Evolutionary conservation across 129 eudicot genomes (phyloP).

Genomic region (Kitagawia praeruptora): DNA sequence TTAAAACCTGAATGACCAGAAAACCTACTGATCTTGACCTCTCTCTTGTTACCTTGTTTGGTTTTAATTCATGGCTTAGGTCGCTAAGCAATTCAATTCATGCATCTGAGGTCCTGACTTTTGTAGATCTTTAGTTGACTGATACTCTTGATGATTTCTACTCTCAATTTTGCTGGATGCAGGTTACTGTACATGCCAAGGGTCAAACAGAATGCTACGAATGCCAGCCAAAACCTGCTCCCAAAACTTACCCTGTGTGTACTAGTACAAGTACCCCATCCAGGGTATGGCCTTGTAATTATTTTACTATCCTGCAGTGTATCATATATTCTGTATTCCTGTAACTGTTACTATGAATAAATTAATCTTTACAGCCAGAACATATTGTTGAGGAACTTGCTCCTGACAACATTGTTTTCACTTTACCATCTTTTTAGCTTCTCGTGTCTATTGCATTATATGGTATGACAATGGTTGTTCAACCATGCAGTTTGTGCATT

Average conservation of each 20-base stretch:
- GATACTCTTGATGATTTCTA: neutral
- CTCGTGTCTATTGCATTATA: neutral
- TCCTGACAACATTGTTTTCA: no score
- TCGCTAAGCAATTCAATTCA: neutral
- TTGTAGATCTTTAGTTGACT: neutral
- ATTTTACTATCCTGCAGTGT: neutral
- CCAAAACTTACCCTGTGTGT: conserved; percentile 95
- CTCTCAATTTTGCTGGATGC: conserved; percentile 16
- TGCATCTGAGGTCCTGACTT: neutral
- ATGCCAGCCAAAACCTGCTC: conserved; percentile 96
- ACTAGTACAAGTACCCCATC: conserved; percentile 98
- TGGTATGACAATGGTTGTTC: neutral
- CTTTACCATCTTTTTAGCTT: no score
- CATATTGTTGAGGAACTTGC: no score
- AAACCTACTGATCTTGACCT: no score
- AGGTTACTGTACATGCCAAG: conserved; percentile 94
- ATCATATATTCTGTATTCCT: no score
- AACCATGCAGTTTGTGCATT: conserved; percentile 78
- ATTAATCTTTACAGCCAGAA: no score
- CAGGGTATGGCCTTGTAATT: conserved; percentile 39
- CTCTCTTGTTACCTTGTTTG: neutral
- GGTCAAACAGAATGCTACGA: conserved; percentile 90
- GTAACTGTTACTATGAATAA: no score
- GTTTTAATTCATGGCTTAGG: neutral
- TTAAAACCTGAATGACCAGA: no score